These are phyloP conservation scores for Termitomyces sp. DNA, from an alignment of 768 basidiomycete genomes.

Conservation along the genomic window DNA sequence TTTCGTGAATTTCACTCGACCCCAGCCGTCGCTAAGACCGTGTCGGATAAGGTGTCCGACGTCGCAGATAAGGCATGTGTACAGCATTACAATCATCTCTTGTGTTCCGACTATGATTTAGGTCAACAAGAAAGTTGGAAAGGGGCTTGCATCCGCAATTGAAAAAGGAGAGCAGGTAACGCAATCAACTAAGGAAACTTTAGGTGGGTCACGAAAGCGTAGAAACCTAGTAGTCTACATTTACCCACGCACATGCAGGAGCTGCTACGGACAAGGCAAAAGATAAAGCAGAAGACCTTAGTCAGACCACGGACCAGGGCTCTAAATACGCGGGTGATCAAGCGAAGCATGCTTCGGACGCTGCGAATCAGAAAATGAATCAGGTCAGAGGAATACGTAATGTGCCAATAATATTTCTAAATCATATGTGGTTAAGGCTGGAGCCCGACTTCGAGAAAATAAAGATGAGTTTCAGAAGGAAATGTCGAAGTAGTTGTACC, in stretches of 20 bases:
- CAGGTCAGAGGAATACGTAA: conserved; percentile 26
- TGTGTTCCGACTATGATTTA: conserved; percentile 8
- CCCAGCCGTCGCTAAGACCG: conserved; percentile 28
- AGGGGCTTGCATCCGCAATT: conserved; percentile 40
- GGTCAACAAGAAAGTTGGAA: conserved; percentile 41
- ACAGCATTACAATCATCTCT: not conserved
- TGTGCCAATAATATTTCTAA: not conserved
- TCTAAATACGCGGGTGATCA: conserved; percentile 26
- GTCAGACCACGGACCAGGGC: conserved; percentile 28
- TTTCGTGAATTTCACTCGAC: conserved; percentile 29
- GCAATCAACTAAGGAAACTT: conserved; percentile 31
- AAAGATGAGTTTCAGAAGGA: conserved; percentile 32
- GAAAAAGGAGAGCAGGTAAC: conserved; percentile 41
- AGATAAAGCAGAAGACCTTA: conserved; percentile 27
- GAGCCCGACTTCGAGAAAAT: conserved; percentile 25
- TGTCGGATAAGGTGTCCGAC: conserved; percentile 40
- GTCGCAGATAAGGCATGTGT: conserved; percentile 35
- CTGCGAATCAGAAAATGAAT: conserved; percentile 30
- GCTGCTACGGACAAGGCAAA: conserved; percentile 26
- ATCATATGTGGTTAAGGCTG: conserved; percentile 20
- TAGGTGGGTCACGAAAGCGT: conserved; percentile 24
- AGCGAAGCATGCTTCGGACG: conserved; percentile 26
- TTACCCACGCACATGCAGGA: conserved; percentile 19
- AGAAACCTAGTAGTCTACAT: fast-evolving
- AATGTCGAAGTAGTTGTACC: conserved; percentile 21